Conservation (phyloP, 2,329 filamentous ascomycete genomes). For the Claviceps sp. region DNA sequence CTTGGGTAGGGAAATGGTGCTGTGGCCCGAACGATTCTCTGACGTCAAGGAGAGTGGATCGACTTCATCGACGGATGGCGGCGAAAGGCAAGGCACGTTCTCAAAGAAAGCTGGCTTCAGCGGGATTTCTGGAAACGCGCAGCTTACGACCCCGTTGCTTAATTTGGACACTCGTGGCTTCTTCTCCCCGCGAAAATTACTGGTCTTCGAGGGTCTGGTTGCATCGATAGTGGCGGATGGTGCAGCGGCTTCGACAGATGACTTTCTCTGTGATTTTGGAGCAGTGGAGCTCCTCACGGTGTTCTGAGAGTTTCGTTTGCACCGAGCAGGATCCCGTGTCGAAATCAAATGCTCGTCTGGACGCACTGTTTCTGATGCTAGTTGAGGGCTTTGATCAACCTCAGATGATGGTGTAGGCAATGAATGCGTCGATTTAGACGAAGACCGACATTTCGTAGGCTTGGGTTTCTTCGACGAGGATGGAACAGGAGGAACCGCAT, state of each 20-base stretch:
- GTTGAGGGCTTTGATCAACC: neutral
- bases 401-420: neutral
- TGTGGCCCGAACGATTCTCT: neutral
- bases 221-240: conserved; percentile 16
- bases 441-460: neutral
- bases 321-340: conserved; percentile 5
- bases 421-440: conserved; percentile 1
- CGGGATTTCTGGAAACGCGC: conserved; percentile 22
- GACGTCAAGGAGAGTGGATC: conserved; percentile 9
- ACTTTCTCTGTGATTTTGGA: conserved; percentile 17
- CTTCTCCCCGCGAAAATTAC: conserved; percentile 22
- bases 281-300: conserved; percentile 10
- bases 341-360: conserved; percentile 4
- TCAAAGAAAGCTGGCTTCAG: conserved; percentile 25
- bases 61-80: conserved; percentile 12
- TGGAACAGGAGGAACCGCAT: neutral
- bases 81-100: conserved; percentile 16
- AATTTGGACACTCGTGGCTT: conserved; percentile 18
- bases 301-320: conserved; percentile 10
- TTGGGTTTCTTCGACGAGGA: neutral
- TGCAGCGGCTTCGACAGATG: conserved; percentile 19
- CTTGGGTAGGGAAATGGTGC: neutral
- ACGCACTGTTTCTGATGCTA: neutral
- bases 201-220: conserved; percentile 16
- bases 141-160: conserved; percentile 12